Percentiles rank a stretch among this genome's conserved stretches.
Conservation (phyloP, 2,329 filamentous ascomycete genomes). For the Mycosphaerella arachidis region DNA sequence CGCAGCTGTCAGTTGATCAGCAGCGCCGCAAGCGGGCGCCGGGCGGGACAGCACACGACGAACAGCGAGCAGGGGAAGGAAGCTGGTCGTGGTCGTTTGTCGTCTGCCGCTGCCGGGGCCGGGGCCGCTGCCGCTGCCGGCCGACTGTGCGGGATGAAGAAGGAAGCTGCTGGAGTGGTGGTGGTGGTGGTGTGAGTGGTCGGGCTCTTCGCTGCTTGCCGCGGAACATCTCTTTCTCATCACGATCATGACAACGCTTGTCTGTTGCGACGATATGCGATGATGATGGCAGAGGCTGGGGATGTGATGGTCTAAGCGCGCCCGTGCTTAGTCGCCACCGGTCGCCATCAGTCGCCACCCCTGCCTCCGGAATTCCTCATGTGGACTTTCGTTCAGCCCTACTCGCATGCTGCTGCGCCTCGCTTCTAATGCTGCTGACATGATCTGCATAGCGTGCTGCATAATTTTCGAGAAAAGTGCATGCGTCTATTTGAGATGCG, state of each 20-base stretch:
- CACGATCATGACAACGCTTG: not conserved
- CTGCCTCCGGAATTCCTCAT: not conserved
- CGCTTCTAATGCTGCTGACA: not conserved
- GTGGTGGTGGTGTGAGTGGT: too few relatives aligned
- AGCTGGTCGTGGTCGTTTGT: too few relatives aligned
- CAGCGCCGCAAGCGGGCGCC: too few relatives aligned
- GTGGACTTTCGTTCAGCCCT: too few relatives aligned
- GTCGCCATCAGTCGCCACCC: not conserved
- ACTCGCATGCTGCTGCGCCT: not conserved
- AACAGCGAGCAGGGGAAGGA: too few relatives aligned
- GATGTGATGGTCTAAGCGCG: not conserved
- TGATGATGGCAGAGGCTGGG: not conserved
- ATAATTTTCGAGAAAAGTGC: not conserved
- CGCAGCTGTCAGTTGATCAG: too few relatives aligned
- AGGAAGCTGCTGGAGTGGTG: too few relatives aligned
- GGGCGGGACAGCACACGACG: too few relatives aligned
- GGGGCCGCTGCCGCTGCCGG: too few relatives aligned
- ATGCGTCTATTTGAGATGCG: not conserved
- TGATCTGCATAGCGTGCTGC: not conserved
- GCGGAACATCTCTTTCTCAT: not conserved
- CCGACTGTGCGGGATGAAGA: too few relatives aligned
- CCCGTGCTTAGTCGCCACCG: not conserved
- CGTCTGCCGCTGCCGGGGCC: too few relatives aligned
- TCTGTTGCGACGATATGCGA: too few relatives aligned
- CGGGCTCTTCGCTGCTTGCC: not conserved